Evolutionary conservation across 2,329 filamentous ascomycete genomes (phyloP).

Genomic region (Penicillium paneum): DNA sequence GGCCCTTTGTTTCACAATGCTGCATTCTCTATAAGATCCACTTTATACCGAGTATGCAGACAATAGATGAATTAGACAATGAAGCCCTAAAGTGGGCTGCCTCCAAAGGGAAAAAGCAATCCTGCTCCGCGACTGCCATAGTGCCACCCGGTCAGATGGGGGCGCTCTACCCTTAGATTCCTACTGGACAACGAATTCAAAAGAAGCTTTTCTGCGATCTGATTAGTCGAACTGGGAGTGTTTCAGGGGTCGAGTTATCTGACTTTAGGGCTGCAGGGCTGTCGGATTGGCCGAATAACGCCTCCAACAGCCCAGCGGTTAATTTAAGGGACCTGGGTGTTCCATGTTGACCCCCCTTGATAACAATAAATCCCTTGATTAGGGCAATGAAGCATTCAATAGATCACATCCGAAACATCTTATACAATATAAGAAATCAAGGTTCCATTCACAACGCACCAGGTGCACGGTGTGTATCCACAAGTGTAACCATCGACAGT

Average conservation of each 20-base stretch:
- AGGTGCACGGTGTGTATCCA: background rate
- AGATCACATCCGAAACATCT: background rate
- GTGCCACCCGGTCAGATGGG: constrained; percentile 10
- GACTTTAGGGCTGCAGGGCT: background rate
- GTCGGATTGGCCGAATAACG: constrained; percentile 4
- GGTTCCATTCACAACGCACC: background rate
- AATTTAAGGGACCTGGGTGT: background rate
- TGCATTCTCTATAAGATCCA: background rate
- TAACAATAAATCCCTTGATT: background rate
- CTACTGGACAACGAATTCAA: background rate
- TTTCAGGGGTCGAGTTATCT: background rate
- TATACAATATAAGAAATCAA: background rate
- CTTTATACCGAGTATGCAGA: background rate
- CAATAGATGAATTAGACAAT: background rate
- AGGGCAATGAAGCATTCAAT: background rate
- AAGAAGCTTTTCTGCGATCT: background rate
- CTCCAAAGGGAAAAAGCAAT: background rate
- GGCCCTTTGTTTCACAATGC: background rate
- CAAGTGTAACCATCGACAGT: background rate
- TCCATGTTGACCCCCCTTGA: background rate
- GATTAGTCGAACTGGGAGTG: background rate
- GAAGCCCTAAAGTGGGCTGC: background rate
- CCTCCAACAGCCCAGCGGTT: constrained; percentile 2
- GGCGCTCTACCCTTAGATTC: background rate
- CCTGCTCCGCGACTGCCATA: background rate